phyloP scores from a whole-genome alignment of 352 stramenopile species.

The Phytophthora colocasiae region DNA sequence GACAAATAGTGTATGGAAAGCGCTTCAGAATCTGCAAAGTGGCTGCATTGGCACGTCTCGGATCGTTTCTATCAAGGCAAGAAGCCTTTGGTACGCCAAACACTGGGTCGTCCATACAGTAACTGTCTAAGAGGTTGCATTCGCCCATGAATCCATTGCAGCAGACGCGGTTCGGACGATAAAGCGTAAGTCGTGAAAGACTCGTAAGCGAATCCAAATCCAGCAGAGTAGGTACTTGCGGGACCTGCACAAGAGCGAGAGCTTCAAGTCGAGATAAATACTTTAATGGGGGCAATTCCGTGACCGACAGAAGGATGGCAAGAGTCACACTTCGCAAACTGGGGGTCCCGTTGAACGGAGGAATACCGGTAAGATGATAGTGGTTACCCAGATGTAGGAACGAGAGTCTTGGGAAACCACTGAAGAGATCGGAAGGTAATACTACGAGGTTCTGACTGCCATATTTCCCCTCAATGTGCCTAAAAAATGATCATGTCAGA shows the following conservation, averaged over 20 bases:
- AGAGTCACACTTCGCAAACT: constrained; percentile 20
- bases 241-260: constrained; percentile 12
- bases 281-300: constrained; percentile 15
- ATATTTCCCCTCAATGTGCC: constrained; percentile 29
- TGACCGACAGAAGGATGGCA: constrained; percentile 20
- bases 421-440: constrained; percentile 15
- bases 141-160: constrained; percentile 27
- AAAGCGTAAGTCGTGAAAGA: constrained; percentile 13
- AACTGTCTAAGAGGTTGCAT: constrained; percentile 18
- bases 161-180: constrained; percentile 16
- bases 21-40: constrained; percentile 5
- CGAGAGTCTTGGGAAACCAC: constrained; percentile 18
- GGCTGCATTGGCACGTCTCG: constrained; percentile 7
- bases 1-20: constrained; percentile 5
- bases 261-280: constrained; percentile 11
- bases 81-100: constrained; percentile 7
- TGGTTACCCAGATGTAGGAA: constrained; percentile 28
- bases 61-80: constrained; percentile 14
- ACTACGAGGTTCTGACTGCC: constrained; percentile 18
- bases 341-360: constrained; percentile 10
- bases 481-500: background rate
- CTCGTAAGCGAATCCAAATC: constrained; percentile 10
- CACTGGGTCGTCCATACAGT: constrained; percentile 14
- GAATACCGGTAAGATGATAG: constrained; percentile 12
- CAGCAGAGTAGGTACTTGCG: constrained; percentile 2